Base-by-base conservation (phyloP, 192 early-diverging fungal species). In the Linnemannia zychae region DNA sequence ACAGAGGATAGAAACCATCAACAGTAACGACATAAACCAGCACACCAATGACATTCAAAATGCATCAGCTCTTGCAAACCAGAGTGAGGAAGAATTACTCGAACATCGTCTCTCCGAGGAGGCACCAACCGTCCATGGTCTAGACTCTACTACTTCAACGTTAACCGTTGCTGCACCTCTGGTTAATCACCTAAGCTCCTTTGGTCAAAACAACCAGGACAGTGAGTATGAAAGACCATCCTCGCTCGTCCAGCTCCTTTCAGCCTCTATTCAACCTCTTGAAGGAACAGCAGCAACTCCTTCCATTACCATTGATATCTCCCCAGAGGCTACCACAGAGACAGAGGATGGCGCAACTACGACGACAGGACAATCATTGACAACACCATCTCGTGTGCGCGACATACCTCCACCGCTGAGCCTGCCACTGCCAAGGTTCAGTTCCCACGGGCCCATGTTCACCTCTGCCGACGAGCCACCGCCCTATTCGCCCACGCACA, bases 401-500 rank as follows among this genome's bases (percentile, higher is more conserved):
- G 57, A 63, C 31, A 63, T 63, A n/a, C 57, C 57, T 33, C 57
- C 57, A 3, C 57, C 28, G 28, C 57, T 63, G 57, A 63, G 28
- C 57, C 28, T 63, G 24, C 57, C 57, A 15, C n/a, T n/a, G n/a
- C 57, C 57, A 16, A 63, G 24, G 1, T 63, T 63, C 57, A 63
- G 57, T 63, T 12, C 57, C 20, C 22, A 31, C 2, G 28, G 22
- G 4, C 69, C 69, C 4, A 60, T 67, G 4, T 74, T 78, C 46
- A 68, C 72, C 11, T 71, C 81, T 20, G 71, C 72, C 1, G 72
- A 77, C 24, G 76, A 84, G 24, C 81, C 81, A 17, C 81, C 81
- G 11, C 81, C 81, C 16, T 84, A 84, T 70, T 84, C 81, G 31
- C 81, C 81, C 9, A 84, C 81, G 1, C 81, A 84, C 71, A 84